A percentile compares a stretch with the other conserved stretches of the same genome.
Conservation (phyloP, 2,329 filamentous ascomycete species). For the Samsoniella hepiali region DNA sequence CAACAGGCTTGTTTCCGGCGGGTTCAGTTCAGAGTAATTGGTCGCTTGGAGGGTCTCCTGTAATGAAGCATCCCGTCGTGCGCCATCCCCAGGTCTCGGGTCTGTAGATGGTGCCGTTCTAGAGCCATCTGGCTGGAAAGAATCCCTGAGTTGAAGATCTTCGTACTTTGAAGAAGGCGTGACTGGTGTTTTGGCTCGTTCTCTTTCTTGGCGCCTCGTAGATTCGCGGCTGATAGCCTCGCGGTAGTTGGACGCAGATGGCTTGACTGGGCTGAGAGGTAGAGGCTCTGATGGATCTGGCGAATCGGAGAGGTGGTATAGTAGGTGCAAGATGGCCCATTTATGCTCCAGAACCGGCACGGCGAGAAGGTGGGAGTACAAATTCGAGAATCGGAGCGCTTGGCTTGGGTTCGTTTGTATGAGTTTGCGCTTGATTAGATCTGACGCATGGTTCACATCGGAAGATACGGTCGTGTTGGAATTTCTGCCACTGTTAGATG, state of each 20-base stretch:
- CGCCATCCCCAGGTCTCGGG: conserved; percentile 32
- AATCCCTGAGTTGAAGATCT: conserved; percentile 49
- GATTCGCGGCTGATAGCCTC: conserved; percentile 37
- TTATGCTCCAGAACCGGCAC: conserved; percentile 91
- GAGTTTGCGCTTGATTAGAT: conserved; percentile 86
- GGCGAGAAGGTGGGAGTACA: conserved; percentile 85
- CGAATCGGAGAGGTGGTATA: conserved; percentile 77
- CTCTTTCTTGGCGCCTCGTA: conserved; percentile 36
- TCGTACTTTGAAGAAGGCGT: conserved; percentile 35
- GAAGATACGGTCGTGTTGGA: conserved; percentile 55
- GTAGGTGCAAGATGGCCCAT: conserved; percentile 91
- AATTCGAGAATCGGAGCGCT: conserved; percentile 80
- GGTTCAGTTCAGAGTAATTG: conserved; percentile 55
- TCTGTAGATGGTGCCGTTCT: conserved; percentile 43
- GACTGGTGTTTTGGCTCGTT: conserved; percentile 34
- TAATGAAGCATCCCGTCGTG: conserved; percentile 49
- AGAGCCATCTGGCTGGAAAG: conserved; percentile 53
- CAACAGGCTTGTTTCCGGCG: conserved; percentile 63
- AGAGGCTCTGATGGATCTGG: conserved; percentile 53
- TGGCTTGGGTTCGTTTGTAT: conserved; percentile 74
- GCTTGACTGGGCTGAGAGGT: conserved; percentile 43
- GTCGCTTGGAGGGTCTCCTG: conserved; percentile 57
- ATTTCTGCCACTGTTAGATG: conserved; percentile 34
- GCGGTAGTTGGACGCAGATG: conserved; percentile 36
- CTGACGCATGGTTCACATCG: conserved; percentile 86